A percentile compares a stretch with the other conserved stretches of the same genome.
Evolutionary conservation across 2,329 filamentous ascomycete genomes (phyloP).

Genomic region (Colletotrichum melonis): DNA sequence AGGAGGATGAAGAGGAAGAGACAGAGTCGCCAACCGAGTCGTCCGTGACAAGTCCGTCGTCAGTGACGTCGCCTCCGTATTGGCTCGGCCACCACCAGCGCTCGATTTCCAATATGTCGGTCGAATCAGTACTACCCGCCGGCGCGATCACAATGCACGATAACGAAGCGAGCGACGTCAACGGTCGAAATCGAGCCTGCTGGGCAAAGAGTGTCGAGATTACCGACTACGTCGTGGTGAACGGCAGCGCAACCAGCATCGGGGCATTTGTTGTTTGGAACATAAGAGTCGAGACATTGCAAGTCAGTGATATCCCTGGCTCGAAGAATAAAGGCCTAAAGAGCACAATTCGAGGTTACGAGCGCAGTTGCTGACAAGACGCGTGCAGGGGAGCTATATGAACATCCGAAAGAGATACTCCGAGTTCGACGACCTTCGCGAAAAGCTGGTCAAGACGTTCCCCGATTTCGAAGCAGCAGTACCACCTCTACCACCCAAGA

Average conservation of each 20-base stretch:
- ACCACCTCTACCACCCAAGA: slow-evolving; percentile 91
- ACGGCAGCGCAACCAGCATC: slow-evolving; percentile 66
- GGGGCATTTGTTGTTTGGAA: slow-evolving; percentile 98
- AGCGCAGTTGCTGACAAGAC: slow-evolving; percentile 35
- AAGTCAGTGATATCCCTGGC: slow-evolving; percentile 64
- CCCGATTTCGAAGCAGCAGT: slow-evolving; percentile 87
- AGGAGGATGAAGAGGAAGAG: slow-evolving; percentile 21
- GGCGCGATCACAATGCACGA: slow-evolving; percentile 72
- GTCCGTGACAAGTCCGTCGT: slow-evolving; percentile 34
- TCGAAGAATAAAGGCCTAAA: not conserved
- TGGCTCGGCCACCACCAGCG: slow-evolving; percentile 54
- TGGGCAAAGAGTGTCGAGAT: slow-evolving; percentile 74
- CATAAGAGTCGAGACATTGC: slow-evolving; percentile 86
- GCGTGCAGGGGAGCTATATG: slow-evolving; percentile 67
- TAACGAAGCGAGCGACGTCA: slow-evolving; percentile 65
- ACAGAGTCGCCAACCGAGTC: slow-evolving; percentile 25
- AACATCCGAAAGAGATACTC: slow-evolving; percentile 83
- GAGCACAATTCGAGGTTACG: not conserved
- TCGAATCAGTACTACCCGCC: slow-evolving; percentile 58
- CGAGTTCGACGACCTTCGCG: slow-evolving; percentile 88
- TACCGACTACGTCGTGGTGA: slow-evolving; percentile 66
- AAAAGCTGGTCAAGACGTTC: slow-evolving; percentile 81
- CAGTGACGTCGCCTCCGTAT: slow-evolving; percentile 56
- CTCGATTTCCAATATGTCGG: slow-evolving; percentile 54
- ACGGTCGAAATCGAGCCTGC: slow-evolving; percentile 67